Evolutionary conservation across 2,329 filamentous ascomycete genomes (phyloP).

Genomic region (Penicillium carneum): DNA sequence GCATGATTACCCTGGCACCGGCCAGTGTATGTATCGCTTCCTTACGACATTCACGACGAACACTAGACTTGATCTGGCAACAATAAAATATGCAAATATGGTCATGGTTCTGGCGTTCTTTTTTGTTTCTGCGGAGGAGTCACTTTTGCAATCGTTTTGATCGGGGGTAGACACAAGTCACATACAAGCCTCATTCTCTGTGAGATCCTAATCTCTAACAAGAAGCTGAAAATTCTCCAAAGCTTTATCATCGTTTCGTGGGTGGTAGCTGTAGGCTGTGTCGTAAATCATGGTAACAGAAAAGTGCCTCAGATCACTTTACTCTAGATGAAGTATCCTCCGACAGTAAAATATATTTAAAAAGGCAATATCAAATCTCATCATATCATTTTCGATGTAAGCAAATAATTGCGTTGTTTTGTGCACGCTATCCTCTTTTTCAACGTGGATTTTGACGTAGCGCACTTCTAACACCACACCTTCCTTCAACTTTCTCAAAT

Average conservation of each 20-base stretch:
- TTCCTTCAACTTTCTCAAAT: constrained; percentile 20
- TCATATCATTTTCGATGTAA: not conserved
- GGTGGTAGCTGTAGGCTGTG: not conserved
- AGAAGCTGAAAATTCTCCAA: not conserved
- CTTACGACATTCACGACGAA: constrained; percentile 33
- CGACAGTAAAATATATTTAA: not conserved
- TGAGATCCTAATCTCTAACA: not conserved
- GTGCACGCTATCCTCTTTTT: constrained; percentile 6
- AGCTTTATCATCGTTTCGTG: not conserved
- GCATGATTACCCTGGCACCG: constrained; percentile 11
- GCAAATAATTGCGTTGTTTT: not conserved
- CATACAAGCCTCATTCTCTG: not conserved
- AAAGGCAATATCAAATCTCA: not conserved
- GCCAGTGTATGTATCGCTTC: constrained; percentile 6
- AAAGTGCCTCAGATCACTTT: not conserved
- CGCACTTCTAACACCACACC: constrained; percentile 16
- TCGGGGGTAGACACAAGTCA: not conserved
- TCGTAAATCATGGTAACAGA: not conserved
- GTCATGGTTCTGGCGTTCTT: constrained; percentile 15
- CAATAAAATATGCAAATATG: constrained; percentile 12
- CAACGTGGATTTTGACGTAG: constrained; percentile 27
- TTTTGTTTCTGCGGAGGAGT: constrained; percentile 7
- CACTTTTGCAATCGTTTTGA: constrained; percentile 1
- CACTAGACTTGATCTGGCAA: constrained; percentile 15
- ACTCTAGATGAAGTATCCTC: not conserved